phyloP scores from a whole-genome alignment of 1,284 basidiomycete species.

The Cutaneotrichosporon daszewskae region DNA sequence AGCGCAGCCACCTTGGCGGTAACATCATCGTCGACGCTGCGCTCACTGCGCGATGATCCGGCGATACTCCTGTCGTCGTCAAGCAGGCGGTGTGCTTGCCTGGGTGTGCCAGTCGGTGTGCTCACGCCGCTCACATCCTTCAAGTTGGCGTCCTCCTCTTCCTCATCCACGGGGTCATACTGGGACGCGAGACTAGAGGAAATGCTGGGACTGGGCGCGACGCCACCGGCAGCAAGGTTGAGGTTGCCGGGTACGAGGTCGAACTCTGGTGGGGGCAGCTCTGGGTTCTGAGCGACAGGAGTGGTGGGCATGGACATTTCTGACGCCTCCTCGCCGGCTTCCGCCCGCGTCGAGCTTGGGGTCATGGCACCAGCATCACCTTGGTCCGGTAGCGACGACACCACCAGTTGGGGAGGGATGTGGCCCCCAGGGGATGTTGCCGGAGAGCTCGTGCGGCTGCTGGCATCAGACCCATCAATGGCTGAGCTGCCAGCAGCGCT shows the following conservation, averaged over 20 bases:
- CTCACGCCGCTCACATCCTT: slow-evolving; percentile 39
- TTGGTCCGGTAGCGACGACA: slow-evolving; percentile 31
- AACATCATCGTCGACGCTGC: slow-evolving; percentile 4
- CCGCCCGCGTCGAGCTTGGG: slow-evolving; percentile 41
- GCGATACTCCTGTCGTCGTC: slow-evolving; percentile 17
- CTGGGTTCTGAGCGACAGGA: slow-evolving; percentile 25
- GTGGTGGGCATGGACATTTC: slow-evolving; percentile 36
- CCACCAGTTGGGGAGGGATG: slow-evolving; percentile 22
- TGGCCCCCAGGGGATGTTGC: slow-evolving; percentile 22
- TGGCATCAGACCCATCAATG: slow-evolving; percentile 22
- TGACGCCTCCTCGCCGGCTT: slow-evolving; percentile 33
- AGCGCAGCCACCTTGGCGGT: slow-evolving; percentile 4
- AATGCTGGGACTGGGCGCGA: slow-evolving; percentile 18
- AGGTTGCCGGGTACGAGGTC: slow-evolving; percentile 37
- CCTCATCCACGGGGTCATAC: slow-evolving; percentile 27
- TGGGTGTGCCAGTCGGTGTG: slow-evolving; percentile 40
- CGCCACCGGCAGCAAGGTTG: slow-evolving; percentile 23
- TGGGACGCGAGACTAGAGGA: slow-evolving; percentile 30
- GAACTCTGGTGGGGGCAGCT: slow-evolving; percentile 26
- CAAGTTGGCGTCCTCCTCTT: slow-evolving; percentile 30
- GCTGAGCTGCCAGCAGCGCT: slow-evolving; percentile 18
- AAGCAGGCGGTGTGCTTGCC: slow-evolving; percentile 29
- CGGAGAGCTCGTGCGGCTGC: slow-evolving; percentile 29
- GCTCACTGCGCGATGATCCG: slow-evolving; percentile 23
- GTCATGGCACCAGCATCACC: slow-evolving; percentile 29